Percentiles rank a stretch among this genome's conserved stretches.
Conservation (phyloP, 78 protist genomes). For the Dictyostelium capitatum region DNA sequence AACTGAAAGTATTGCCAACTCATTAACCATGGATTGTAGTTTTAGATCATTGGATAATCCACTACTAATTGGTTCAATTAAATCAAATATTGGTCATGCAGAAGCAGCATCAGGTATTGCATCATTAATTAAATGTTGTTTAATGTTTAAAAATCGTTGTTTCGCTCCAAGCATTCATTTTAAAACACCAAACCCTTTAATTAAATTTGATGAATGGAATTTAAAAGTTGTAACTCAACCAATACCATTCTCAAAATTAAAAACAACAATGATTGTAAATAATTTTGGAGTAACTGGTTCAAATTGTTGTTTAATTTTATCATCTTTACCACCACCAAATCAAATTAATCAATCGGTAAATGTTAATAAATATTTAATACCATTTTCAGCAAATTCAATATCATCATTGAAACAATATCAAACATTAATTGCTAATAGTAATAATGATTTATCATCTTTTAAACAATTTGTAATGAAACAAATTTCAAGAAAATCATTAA, state of each 20-base stretch:
- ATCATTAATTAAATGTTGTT: constrained; percentile 55
- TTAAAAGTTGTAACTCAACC: constrained; percentile 54
- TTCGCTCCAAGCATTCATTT: constrained; percentile 62
- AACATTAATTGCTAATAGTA: background rate
- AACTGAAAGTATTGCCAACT: constrained; percentile 37
- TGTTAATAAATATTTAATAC: constrained; percentile 14
- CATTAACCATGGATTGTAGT: too few relatives aligned
- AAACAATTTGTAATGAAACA: constrained; percentile 37
- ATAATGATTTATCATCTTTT: background rate
- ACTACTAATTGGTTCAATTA: background rate
- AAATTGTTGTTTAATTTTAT: constrained; percentile 74
- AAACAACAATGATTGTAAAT: constrained; percentile 30
- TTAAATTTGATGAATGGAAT: constrained; percentile 43
- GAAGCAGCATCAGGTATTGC: constrained; percentile 24
- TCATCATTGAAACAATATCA: background rate
- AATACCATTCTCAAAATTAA: background rate
- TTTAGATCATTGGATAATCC: background rate
- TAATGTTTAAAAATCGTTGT: constrained; percentile 54
- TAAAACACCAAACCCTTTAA: constrained; percentile 62
- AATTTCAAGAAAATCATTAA: background rate
- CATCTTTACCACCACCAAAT: background rate
- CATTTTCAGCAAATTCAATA: background rate
- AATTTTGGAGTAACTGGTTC: constrained; percentile 91
- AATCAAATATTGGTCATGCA: background rate
- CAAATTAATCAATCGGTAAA: background rate